Conservation (phyloP, 2,329 filamentous ascomycete species). For the Aspergillus arachidicola region DNA sequence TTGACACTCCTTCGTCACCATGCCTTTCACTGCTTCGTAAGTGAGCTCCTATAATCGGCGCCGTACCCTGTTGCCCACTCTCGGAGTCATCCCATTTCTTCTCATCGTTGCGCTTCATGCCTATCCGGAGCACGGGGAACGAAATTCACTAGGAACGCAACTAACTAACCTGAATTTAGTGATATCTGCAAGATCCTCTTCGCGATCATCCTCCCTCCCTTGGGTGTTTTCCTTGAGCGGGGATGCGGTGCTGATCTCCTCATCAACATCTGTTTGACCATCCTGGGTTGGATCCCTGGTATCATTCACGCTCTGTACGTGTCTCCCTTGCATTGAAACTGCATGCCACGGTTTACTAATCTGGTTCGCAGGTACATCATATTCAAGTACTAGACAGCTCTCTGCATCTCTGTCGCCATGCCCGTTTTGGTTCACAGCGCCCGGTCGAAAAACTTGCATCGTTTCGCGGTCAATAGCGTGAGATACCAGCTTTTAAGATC, state of each 20-base stretch:
- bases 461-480: slow-evolving; percentile 9
- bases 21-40: slow-evolving; percentile 55
- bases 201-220: slow-evolving; percentile 84
- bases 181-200: slow-evolving; percentile 83
- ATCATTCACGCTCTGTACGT: slow-evolving; percentile 88
- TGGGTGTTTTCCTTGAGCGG: slow-evolving; percentile 93
- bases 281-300: slow-evolving; percentile 75
- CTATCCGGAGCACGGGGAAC: not conserved
- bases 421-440: slow-evolving; percentile 8
- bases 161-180: slow-evolving; percentile 43
- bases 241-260: slow-evolving; percentile 84
- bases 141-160: not conserved
- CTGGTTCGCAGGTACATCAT: slow-evolving; percentile 70
- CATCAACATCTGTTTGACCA: slow-evolving; percentile 90
- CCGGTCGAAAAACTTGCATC: slow-evolving; percentile 6
- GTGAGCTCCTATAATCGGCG: slow-evolving; percentile 23
- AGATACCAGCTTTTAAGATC: slow-evolving; percentile 8
- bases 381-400: slow-evolving; percentile 71
- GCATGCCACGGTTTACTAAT: slow-evolving; percentile 17
- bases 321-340: not conserved
- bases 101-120: not conserved
- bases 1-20: slow-evolving; percentile 36
- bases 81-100: not conserved
- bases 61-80: not conserved
- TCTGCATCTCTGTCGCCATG: not conserved